These are phyloP conservation scores for Erysimum cheiranthoides DNA, from an alignment of 345 rosid species.

Conservation along the genomic window DNA sequence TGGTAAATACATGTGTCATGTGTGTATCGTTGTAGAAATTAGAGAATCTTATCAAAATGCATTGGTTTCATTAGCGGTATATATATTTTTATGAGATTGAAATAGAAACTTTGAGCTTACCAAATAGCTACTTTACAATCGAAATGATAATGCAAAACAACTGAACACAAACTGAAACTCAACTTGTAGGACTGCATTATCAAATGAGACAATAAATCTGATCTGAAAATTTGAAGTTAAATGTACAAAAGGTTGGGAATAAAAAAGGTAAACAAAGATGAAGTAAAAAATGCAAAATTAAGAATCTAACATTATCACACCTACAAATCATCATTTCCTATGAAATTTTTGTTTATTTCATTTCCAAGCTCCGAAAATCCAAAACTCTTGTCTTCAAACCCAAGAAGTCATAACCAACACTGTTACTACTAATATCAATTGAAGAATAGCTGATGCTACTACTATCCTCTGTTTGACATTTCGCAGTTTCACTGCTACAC, in stretches of 20 bases:
- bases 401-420: constrained; percentile 71
- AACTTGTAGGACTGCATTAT: constrained; percentile 8
- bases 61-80: background rate
- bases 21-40: background rate
- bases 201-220: background rate
- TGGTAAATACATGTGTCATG: background rate
- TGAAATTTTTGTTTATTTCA: constrained; percentile 47
- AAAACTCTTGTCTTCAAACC: constrained; percentile 68
- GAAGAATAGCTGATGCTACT: constrained; percentile 45
- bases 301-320: constrained; percentile 12
- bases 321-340: background rate
- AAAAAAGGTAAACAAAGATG: background rate
- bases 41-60: background rate
- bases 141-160: background rate
- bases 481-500: constrained; percentile 53
- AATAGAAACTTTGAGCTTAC: background rate
- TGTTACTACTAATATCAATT: constrained; percentile 25
- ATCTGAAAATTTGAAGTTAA: constrained; percentile 4
- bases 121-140: background rate
- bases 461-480: constrained; percentile 40
- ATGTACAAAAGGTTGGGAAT: constrained; percentile 14
- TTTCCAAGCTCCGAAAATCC: constrained; percentile 74
- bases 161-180: constrained; percentile 3
- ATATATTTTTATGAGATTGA: background rate
- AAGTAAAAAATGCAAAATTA: background rate